Conservation (phyloP, 805 yeast species). For the Candida chilensis region DNA sequence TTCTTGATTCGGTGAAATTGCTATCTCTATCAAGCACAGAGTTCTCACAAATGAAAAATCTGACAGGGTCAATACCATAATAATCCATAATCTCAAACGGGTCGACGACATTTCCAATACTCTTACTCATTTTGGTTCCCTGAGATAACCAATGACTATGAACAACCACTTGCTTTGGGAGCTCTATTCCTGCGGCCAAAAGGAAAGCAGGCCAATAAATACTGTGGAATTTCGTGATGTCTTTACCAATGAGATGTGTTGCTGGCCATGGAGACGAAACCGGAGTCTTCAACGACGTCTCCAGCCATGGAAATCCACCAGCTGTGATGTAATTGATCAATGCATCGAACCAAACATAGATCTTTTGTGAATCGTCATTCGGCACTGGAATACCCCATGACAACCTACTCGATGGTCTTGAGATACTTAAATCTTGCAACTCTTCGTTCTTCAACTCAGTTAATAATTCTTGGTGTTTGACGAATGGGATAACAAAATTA, state of each 20-base stretch:
- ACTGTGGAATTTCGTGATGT: constrained; percentile 81
- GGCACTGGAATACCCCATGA: constrained; percentile 93
- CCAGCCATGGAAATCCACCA: constrained; percentile 34
- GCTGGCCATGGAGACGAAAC: constrained; percentile 47
- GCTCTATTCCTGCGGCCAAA: constrained; percentile 66
- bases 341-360: constrained; percentile 98
- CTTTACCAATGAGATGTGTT: constrained; percentile 85
- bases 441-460: constrained; percentile 40
- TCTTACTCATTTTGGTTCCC: constrained; percentile 91
- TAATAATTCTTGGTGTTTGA: constrained; percentile 44
- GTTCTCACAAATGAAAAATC: constrained; percentile 70
- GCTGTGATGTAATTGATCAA: constrained; percentile 76
- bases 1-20: constrained; percentile 57
- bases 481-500: constrained; percentile 56
- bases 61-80: constrained; percentile 65
- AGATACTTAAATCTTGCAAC: constrained; percentile 71
- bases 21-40: constrained; percentile 72
- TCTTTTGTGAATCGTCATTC: constrained; percentile 60
- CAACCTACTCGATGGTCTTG: constrained; percentile 72
- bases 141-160: constrained; percentile 93
- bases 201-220: constrained; percentile 91
- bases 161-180: constrained; percentile 72
- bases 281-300: not conserved
- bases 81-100: constrained; percentile 56
- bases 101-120: constrained; percentile 89